Conservation (phyloP, 2,329 filamentous ascomycete genomes). For the Diaporthe sp. region DNA sequence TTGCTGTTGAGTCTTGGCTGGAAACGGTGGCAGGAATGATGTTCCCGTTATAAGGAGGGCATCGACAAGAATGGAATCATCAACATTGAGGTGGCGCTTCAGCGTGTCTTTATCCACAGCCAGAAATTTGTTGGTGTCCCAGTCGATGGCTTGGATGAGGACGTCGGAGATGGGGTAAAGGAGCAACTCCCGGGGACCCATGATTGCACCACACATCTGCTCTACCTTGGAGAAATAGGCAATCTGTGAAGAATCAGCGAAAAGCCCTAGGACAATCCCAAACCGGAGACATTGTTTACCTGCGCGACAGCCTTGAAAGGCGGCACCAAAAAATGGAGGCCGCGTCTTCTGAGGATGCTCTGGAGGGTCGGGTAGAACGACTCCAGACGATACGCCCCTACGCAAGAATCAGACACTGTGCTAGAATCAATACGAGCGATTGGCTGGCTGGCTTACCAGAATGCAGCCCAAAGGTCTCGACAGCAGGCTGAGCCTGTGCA, state of each 20-base stretch:
- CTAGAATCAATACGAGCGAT: conserved; percentile 35
- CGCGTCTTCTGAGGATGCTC: conserved; percentile 76
- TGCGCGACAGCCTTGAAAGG: conserved; percentile 91
- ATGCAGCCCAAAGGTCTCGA: conserved; percentile 84
- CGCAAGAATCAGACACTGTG: conserved; percentile 29
- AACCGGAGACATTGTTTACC: conserved; percentile 65
- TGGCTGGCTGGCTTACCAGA: conserved; percentile 69
- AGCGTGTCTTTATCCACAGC: conserved; percentile 77
- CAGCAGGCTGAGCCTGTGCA: conserved; percentile 83
- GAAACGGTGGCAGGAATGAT: conserved; percentile 83
- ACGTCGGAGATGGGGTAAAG: conserved; percentile 86
- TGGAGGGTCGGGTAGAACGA: conserved; percentile 85
- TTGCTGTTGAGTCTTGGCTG: conserved; percentile 68
- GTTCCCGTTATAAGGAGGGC: conserved; percentile 87
- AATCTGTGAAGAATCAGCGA: conserved; percentile 64
- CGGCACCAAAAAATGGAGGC: conserved; percentile 83
- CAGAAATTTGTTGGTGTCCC: conserved; percentile 75
- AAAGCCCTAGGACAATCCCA: not conserved
- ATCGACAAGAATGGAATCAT: conserved; percentile 84
- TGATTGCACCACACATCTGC: conserved; percentile 79
- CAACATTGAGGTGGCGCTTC: conserved; percentile 76
- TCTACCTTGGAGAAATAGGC: conserved; percentile 76
- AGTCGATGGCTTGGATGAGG: conserved; percentile 77
- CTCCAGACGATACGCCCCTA: conserved; percentile 79
- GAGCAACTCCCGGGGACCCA: conserved; percentile 87